phyloP scores from a whole-genome alignment of 441 rosid species.

The Hypseocharis bilobata region DNA sequence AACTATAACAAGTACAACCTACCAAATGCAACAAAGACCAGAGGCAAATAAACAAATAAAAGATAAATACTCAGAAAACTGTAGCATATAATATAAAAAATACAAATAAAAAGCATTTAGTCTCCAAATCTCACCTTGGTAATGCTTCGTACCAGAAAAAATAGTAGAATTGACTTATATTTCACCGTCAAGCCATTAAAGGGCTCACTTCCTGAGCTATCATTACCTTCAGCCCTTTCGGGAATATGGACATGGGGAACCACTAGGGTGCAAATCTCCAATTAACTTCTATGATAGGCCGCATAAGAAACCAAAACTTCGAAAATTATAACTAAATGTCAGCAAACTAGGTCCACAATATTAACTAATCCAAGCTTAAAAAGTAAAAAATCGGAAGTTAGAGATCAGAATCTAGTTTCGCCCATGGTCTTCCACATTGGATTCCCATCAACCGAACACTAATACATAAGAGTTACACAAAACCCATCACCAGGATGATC shows the following conservation, averaged over 20 bases:
- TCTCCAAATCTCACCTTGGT: too few relatives aligned
- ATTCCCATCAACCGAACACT: not conserved
- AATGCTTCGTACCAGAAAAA: not conserved
- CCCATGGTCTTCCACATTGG: not conserved
- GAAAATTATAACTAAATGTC: not conserved
- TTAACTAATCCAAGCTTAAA: not conserved
- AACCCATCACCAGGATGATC: not conserved
- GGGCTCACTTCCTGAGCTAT: not conserved
- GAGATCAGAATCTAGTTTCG: not conserved
- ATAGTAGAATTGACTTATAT: not conserved
- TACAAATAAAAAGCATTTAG: not conserved
- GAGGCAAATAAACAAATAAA: not conserved
- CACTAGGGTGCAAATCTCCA: not conserved
- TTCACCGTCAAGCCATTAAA: not conserved
- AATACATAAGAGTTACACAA: not conserved
- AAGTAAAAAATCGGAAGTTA: not conserved
- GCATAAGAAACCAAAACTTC: slow-evolving; percentile 1
- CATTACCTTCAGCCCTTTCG: not conserved
- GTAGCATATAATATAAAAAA: not conserved
- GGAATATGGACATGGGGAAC: not conserved
- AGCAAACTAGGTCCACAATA: not conserved
- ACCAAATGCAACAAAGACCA: not conserved
- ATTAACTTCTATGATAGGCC: not conserved
- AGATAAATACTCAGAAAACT: not conserved
- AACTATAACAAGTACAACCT: not conserved